These are phyloP conservation scores for Diophrys appendiculata DNA, from an alignment of 73 alveolate species.

Conservation along the genomic window DNA sequence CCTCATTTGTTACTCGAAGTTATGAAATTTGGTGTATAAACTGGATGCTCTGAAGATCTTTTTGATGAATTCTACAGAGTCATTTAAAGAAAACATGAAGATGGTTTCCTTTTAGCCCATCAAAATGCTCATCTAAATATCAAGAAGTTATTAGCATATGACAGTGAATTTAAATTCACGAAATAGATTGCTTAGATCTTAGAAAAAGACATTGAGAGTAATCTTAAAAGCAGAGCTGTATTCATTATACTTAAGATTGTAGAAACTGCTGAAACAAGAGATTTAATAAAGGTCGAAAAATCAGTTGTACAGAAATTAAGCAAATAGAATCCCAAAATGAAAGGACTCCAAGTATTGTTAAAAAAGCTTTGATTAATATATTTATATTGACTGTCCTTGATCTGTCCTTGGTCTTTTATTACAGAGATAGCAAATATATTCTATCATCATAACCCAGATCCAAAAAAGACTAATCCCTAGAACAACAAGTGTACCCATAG, in stretches of 20 bases:
- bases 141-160: conserved; percentile 62
- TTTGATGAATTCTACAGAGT: conserved; percentile 66
- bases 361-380: conserved; percentile 37
- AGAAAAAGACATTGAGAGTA: conserved; percentile 65
- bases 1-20: not conserved
- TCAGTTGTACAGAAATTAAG: not conserved
- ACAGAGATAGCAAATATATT: too few species aligned
- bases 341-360: conserved; percentile 27
- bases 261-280: conserved; percentile 66
- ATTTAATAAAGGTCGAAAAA: conserved; percentile 38
- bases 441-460: too few species aligned
- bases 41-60: conserved; percentile 67
- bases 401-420: too few species aligned
- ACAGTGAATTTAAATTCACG: conserved; percentile 63
- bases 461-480: too few species aligned
- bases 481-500: too few species aligned
- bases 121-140: conserved; percentile 66
- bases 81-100: conserved; percentile 52
- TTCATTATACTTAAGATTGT: conserved; percentile 69
- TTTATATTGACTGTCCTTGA: too few species aligned
- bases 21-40: conserved; percentile 18
- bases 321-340: conserved; percentile 19
- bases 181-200: conserved; percentile 60
- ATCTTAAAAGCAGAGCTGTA: conserved; percentile 75
- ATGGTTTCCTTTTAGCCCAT: conserved; percentile 74